Percentiles rank a stretch among this genome's conserved stretches.
Conservation (phyloP, 305 asterid species). For the Salvia sclarea region DNA sequence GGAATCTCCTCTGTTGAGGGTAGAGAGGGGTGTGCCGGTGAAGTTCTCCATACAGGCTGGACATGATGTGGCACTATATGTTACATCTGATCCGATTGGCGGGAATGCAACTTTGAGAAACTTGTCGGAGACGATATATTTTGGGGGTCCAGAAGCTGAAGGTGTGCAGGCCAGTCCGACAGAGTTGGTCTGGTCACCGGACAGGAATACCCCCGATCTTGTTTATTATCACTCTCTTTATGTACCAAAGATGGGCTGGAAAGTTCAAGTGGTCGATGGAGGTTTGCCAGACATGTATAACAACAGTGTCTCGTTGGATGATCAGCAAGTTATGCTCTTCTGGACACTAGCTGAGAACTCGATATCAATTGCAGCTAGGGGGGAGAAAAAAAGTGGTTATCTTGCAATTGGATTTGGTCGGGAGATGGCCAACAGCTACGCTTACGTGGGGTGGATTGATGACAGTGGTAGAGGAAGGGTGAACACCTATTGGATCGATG, state of each 20-base stretch:
- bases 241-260: conserved; percentile 96
- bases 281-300: conserved; percentile 96
- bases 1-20: conserved; percentile 89
- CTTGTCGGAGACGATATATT: conserved; percentile 76
- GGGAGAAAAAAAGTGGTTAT: conserved; percentile 95
- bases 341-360: conserved; percentile 86
- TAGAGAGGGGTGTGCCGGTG: conserved; percentile 92
- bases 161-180: conserved; percentile 90
- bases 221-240: conserved; percentile 90
- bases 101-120: conserved; percentile 95
- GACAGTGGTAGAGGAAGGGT: conserved; percentile 79
- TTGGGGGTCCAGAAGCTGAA: conserved; percentile 93
- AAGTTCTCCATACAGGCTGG: conserved; percentile 96
- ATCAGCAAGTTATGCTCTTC: conserved; percentile 93
- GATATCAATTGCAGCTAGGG: conserved; percentile 90
- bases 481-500: conserved; percentile 83
- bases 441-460: conserved; percentile 93
- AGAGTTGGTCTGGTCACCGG: conserved; percentile 88
- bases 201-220: conserved; percentile 89
- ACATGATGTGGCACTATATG: conserved; percentile 87
- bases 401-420: conserved; percentile 94
- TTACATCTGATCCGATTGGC: conserved; percentile 94
- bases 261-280: conserved; percentile 96
- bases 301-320: conserved; percentile 88
- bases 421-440: conserved; percentile 79